phyloP scores from a whole-genome alignment of 1,284 basidiomycete species.

The Rhizopogon parksii region DNA sequence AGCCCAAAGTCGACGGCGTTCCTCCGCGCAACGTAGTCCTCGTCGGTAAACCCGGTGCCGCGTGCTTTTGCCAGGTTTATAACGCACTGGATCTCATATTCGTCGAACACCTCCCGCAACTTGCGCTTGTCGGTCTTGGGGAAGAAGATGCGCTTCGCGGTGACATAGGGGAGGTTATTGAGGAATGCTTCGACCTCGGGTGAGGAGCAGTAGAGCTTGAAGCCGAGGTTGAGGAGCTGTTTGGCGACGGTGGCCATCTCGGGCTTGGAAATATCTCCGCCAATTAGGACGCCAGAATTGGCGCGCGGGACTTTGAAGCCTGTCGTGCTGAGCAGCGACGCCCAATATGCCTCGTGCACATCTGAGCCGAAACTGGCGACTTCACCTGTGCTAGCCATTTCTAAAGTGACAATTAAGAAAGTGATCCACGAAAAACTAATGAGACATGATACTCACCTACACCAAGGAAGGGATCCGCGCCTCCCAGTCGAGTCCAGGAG shows the following conservation, averaged over 20 bases:
- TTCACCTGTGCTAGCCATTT: slow-evolving; percentile 99
- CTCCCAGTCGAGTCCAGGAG: slow-evolving; percentile 93
- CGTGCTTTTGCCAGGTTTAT: slow-evolving; percentile 88
- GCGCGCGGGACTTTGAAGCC: slow-evolving; percentile 84
- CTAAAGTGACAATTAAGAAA: slow-evolving; percentile 32
- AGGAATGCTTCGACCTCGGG: slow-evolving; percentile 76
- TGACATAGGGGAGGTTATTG: slow-evolving; percentile 74
- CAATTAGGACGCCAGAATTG: slow-evolving; percentile 81
- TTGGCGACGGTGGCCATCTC: slow-evolving; percentile 80
- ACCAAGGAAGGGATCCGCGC: slow-evolving; percentile 95
- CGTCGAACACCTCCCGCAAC: slow-evolving; percentile 87
- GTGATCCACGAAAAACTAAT: background rate
- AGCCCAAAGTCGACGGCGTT: slow-evolving; percentile 91
- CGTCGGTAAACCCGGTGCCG: slow-evolving; percentile 76
- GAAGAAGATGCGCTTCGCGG: slow-evolving; percentile 90
- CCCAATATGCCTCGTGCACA: slow-evolving; percentile 96
- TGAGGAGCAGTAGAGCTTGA: slow-evolving; percentile 90
- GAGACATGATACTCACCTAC: slow-evolving; percentile 56
- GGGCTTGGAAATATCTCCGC: slow-evolving; percentile 78
- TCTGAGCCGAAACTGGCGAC: slow-evolving; percentile 97
- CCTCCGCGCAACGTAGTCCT: slow-evolving; percentile 92
- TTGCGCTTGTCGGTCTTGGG: slow-evolving; percentile 96
- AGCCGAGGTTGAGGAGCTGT: slow-evolving; percentile 72
- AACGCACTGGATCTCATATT: slow-evolving; percentile 93
- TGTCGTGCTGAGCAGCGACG: slow-evolving; percentile 80